phyloP scores from a whole-genome alignment of 1,139 yeast species.

The Waltiozyma sp. region DNA sequence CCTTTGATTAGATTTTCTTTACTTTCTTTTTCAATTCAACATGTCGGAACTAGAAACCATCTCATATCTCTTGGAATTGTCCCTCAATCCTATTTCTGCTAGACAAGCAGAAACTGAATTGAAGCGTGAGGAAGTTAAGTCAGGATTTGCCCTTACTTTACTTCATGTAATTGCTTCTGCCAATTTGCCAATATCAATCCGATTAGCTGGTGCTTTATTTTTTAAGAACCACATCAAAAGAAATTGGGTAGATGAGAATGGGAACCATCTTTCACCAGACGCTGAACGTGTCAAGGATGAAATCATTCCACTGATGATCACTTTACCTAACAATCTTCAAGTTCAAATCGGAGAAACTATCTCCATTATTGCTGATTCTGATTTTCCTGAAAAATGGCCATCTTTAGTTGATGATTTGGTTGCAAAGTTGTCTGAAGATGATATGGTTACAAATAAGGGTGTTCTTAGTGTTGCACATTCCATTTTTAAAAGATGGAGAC shows the following conservation, averaged over 20 bases:
- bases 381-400: conserved; percentile 88
- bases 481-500: conserved; percentile 94
- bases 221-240: conserved; percentile 81
- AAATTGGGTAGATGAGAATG: conserved; percentile 86
- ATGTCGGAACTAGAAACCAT: conserved; percentile 28
- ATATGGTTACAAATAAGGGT: conserved; percentile 71
- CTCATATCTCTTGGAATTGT: conserved; percentile 24
- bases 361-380: conserved; percentile 87
- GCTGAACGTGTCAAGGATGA: conserved; percentile 61
- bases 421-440: conserved; percentile 41
- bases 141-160: conserved; percentile 67
- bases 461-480: conserved; percentile 89
- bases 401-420: conserved; percentile 69
- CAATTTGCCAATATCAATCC: conserved; percentile 40
- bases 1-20: no score
- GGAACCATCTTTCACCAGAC: conserved; percentile 65
- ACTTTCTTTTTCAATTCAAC: no score
- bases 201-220: conserved; percentile 84
- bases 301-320: conserved; percentile 74
- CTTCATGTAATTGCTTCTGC: conserved; percentile 68
- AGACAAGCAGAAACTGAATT: conserved; percentile 52
- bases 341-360: conserved; percentile 91
- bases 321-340: conserved; percentile 66
- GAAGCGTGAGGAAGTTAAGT: conserved; percentile 47
- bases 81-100: conserved; percentile 34